Conservation (phyloP, 1,284 basidiomycete species). For the Boletus holoroseus region DNA sequence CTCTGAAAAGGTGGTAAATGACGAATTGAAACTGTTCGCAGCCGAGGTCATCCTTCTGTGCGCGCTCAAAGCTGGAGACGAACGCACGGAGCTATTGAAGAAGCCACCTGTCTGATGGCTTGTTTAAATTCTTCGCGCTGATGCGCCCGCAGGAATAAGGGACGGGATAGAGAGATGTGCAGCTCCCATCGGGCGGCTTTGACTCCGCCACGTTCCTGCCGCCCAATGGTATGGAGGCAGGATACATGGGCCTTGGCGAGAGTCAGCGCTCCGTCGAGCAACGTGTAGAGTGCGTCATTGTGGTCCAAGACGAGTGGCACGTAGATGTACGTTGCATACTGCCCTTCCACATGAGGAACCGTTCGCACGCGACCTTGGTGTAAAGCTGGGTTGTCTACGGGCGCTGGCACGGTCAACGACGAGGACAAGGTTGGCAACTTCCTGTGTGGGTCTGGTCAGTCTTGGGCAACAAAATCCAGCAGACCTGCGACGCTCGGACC, state of each 20-base stretch:
- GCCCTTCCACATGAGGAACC: constrained; percentile 72
- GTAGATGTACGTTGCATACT: constrained; percentile 73
- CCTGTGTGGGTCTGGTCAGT: constrained; percentile 32
- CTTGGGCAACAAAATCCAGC: background rate
- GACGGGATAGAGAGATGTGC: constrained; percentile 72
- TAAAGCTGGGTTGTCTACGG: constrained; percentile 58
- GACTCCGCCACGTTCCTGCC: constrained; percentile 10
- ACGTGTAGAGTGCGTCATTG: constrained; percentile 38
- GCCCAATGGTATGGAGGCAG: constrained; percentile 44
- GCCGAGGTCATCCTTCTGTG: constrained; percentile 12
- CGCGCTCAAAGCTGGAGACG: constrained; percentile 4
- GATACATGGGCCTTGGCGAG: constrained; percentile 43
- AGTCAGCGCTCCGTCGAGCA: constrained; percentile 47
- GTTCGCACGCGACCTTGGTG: constrained; percentile 78
- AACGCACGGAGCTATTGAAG: constrained; percentile 46
- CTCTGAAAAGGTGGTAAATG: constrained; percentile 64
- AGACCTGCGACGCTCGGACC: constrained; percentile 8
- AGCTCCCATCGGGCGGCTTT: constrained; percentile 36
- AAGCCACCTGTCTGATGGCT: constrained; percentile 48
- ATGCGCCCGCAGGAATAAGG: constrained; percentile 69
- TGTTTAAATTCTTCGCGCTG: constrained; percentile 65
- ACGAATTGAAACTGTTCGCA: constrained; percentile 55
- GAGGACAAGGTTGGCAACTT: constrained; percentile 57
- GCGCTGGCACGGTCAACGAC: constrained; percentile 42
- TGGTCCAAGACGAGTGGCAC: constrained; percentile 49